Base-by-base conservation (phyloP, 768 basidiomycete genomes). In the Neoboletus magnificus region DNA sequence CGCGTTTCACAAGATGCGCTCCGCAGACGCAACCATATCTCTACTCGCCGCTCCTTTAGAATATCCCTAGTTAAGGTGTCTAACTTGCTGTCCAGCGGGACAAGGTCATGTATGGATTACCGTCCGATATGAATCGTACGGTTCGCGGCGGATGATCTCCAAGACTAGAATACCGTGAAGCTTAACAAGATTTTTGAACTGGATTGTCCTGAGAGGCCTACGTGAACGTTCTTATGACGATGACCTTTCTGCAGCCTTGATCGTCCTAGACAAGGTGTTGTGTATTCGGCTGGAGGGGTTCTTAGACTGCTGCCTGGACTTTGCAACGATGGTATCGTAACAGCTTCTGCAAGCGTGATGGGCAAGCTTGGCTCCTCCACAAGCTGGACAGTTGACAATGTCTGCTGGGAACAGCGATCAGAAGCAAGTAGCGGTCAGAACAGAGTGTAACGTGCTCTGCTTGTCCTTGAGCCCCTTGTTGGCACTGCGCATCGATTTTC, bases 381-480 rank as follows among this genome's bases (percentile, higher is more conserved):
- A 98, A 25, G 82, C 89, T n/a, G 91, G 85, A 66, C 95, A 98
- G 61, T 86, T 83, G 56, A 91, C 90, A 61, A 98, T 83, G 68
- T 95, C 95, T 98, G 53, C 8, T 48, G 23, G 9, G 56, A 25
- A 50, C 15, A 8, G 35, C 8, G 18, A 56, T 61, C 35, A 66
- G 54, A 46, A 43, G 48, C 32, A 29, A 40, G 29, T 25, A 5
- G 29, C 25, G 13, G 36, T 48, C 1, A 32, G 45, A 42, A 50
- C 25, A 46, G 39, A 37, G 37, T 20, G 51, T 13, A 32, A 57
- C 61, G 9, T 73, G 93, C 96, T 93, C 57, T 85, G 85, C 71
- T 93, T 95, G 73, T 98, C 94, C 71, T 94, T 92, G 64, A 97
- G 74, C 1, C 94, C 93, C 72, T 98, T 98, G 73, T 94, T 93